Conservation (phyloP, 495 filamentous ascomycete species). For the Hypoxylon fragiforme region DNA sequence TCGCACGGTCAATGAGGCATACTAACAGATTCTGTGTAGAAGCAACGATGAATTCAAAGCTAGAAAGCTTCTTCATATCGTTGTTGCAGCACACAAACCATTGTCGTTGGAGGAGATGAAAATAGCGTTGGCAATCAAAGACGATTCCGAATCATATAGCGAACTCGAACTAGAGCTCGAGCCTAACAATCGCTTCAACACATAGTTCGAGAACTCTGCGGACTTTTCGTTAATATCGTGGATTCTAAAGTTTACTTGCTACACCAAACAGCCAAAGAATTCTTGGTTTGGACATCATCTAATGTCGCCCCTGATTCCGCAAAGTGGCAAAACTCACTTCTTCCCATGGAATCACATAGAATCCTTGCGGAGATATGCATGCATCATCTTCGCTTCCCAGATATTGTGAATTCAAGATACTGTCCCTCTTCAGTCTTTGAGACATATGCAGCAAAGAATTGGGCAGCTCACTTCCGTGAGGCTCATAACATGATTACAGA, state of each 20-base stretch:
- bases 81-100: too few relatives aligned
- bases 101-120: conserved; percentile 48
- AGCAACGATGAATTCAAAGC: too few relatives aligned
- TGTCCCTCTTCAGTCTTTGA: conserved; percentile 28
- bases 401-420: too few relatives aligned
- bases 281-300: conserved; percentile 29
- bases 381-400: conserved; percentile 37
- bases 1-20: too few relatives aligned
- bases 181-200: conserved; percentile 30
- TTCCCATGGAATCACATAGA: conserved; percentile 28
- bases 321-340: conserved; percentile 36
- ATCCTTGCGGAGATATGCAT: conserved; percentile 42
- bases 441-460: conserved; percentile 40
- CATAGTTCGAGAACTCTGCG: conserved; percentile 42
- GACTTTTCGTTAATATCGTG: conserved; percentile 44
- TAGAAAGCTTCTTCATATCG: too few relatives aligned
- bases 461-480: conserved; percentile 37
- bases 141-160: conserved; percentile 23
- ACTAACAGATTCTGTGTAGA: too few relatives aligned
- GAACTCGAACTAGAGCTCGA: conserved; percentile 28
- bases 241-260: conserved; percentile 45
- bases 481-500: background rate
- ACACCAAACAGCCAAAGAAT: conserved; percentile 51
- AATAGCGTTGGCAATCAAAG: conserved; percentile 38
- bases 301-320: background rate